A percentile compares a stretch with the other conserved stretches of the same genome.
These are phyloP conservation scores for Penicillium simplicissimum DNA, from an alignment of 495 filamentous ascomycete genomes.

Conservation along the genomic window DNA sequence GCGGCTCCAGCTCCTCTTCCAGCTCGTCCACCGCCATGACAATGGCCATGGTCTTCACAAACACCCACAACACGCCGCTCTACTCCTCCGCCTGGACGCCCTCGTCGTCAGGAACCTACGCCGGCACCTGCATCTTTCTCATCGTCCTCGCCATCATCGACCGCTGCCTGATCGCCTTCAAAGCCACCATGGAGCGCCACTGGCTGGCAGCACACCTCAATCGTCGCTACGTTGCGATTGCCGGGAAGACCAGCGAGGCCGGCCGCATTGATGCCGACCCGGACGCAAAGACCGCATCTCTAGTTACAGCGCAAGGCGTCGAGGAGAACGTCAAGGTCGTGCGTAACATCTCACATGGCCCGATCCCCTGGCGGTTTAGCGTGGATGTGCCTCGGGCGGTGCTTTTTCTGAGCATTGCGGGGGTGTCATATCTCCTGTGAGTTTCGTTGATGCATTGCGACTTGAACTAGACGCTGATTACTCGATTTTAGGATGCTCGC, in stretches of 20 bases:
- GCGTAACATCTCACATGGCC: conserved; percentile 43
- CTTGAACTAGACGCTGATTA: neutral
- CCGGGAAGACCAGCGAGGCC: conserved; percentile 58
- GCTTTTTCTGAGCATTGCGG: conserved; percentile 67
- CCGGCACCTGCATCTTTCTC: conserved; percentile 84
- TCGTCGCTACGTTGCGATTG: conserved; percentile 73
- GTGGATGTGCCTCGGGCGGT: conserved; percentile 74
- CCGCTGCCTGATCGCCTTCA: conserved; percentile 68
- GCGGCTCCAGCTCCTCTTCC: conserved; percentile 12
- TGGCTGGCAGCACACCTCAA: conserved; percentile 66
- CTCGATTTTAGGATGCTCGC: conserved; percentile 76
- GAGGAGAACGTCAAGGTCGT: conserved; percentile 76
- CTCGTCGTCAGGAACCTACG: conserved; percentile 64
- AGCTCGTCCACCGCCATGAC: conserved; percentile 17
- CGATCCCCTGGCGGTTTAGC: conserved; percentile 70
- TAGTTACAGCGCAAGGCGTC: conserved; percentile 66
- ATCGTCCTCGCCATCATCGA: conserved; percentile 68
- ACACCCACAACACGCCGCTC: conserved; percentile 65
- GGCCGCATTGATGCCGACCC: conserved; percentile 54
- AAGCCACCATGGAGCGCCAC: conserved; percentile 53
- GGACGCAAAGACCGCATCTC: conserved; percentile 57
- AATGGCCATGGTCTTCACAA: conserved; percentile 60
- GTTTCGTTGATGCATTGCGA: conserved; percentile 28
- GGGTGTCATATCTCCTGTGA: conserved; percentile 86
- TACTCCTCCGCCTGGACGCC: conserved; percentile 78